Evolutionary conservation across 192 early-diverging fungal genomes (phyloP).

Genomic region (Coemansia sp.): DNA sequence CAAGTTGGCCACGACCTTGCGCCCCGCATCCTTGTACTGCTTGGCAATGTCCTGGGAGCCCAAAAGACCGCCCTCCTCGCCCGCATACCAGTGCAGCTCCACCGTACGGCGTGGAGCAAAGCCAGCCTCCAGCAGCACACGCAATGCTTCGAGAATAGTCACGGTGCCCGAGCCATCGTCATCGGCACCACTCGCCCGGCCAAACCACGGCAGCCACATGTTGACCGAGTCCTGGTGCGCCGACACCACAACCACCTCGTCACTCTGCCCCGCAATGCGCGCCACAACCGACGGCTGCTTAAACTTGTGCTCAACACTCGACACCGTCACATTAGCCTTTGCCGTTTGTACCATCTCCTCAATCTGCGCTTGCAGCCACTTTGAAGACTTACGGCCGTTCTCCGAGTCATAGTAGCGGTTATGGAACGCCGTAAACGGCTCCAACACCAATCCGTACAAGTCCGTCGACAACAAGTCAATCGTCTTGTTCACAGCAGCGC

Average conservation of each 20-base stretch:
- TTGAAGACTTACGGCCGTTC: slow-evolving; percentile 63
- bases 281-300: slow-evolving; percentile 81
- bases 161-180: slow-evolving; percentile 93
- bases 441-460: slow-evolving; percentile 69
- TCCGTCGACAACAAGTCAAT: slow-evolving; percentile 63
- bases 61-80: slow-evolving; percentile 84
- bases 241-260: slow-evolving; percentile 73
- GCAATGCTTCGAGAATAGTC: slow-evolving; percentile 88
- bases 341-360: slow-evolving; percentile 35
- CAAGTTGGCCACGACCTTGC: slow-evolving; percentile 72
- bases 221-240: slow-evolving; percentile 94
- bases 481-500: slow-evolving; percentile 62
- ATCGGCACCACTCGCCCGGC: slow-evolving; percentile 75
- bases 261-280: slow-evolving; percentile 82
- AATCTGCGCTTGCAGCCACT: slow-evolving; percentile 69
- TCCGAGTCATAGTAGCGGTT: slow-evolving; percentile 88
- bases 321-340: slow-evolving; percentile 61
- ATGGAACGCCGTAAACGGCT: slow-evolving; percentile 76
- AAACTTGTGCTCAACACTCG: slow-evolving; percentile 80
- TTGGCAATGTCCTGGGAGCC: slow-evolving; percentile 78
- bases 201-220: slow-evolving; percentile 72
- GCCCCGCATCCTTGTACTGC: slow-evolving; percentile 58
- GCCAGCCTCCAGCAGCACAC: slow-evolving; percentile 83
- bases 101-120: slow-evolving; percentile 74
- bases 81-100: slow-evolving; percentile 96